Percentiles rank a stretch among this genome's conserved stretches.
Conservation (phyloP, 805 yeast species). For the Nematodospora valgi region DNA sequence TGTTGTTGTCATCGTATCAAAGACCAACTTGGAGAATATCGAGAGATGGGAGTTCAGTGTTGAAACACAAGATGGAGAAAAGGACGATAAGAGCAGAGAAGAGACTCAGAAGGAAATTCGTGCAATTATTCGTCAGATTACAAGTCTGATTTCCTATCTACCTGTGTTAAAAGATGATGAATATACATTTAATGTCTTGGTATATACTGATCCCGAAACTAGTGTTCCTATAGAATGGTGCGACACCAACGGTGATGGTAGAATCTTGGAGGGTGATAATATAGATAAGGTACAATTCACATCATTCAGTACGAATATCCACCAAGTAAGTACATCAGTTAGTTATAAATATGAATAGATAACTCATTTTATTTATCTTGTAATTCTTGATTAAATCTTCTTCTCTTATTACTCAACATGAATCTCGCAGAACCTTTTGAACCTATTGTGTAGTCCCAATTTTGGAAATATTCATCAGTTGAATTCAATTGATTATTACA, state of each 20-base stretch:
- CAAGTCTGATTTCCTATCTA: conserved; percentile 80
- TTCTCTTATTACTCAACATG: conserved; percentile 48
- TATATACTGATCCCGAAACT: conserved; percentile 68
- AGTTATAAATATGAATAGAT: conserved; percentile 42
- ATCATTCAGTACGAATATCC: conserved; percentile 63
- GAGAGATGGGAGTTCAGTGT: conserved; percentile 88
- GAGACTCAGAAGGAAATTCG: conserved; percentile 75
- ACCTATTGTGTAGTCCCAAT: conserved; percentile 41
- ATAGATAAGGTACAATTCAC: conserved; percentile 68
- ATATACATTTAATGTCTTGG: conserved; percentile 80
- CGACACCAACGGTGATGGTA: conserved; percentile 59
- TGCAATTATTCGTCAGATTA: conserved; percentile 80
- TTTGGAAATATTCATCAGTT: conserved; percentile 45
- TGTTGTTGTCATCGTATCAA: conserved; percentile 69
- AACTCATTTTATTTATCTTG: conserved; percentile 7
- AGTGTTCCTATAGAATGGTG: conserved; percentile 81
- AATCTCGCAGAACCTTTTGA: conserved; percentile 46
- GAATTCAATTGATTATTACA: conserved; percentile 24
- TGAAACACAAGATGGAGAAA: conserved; percentile 26
- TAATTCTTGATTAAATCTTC: conserved; percentile 42
- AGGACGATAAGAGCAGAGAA: conserved; percentile 32
- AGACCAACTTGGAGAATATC: conserved; percentile 60
- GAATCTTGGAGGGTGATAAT: conserved; percentile 47
- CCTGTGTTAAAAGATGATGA: conserved; percentile 60
- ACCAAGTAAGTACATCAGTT: conserved; percentile 71